Evolutionary conservation across 2,329 filamentous ascomycete genomes (phyloP), one percentile per base, ranked within the genome.

Genomic region (Penicillium psychrosexuale): DNA sequence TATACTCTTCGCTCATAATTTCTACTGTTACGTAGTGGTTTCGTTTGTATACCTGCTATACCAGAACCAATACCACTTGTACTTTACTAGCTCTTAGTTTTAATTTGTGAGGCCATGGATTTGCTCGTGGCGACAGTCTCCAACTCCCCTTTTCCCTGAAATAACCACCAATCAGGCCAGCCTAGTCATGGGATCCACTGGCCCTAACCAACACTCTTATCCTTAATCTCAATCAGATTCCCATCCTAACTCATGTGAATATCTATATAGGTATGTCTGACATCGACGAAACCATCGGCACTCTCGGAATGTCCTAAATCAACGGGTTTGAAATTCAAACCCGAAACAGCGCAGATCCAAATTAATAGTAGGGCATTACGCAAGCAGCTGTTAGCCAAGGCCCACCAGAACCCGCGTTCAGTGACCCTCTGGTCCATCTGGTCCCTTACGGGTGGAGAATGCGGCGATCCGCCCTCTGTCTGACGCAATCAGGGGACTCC

Each of bases 371-470:
- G 40, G 46, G 63, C 68, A 70, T 72, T 72, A 72, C 70, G 70
- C 70, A 72, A 72, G 70, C 70, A 67, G 62, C 61, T 59, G 51
- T 58, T 55, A 56, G 66, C 62, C 60, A 63, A 61, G 69, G 52
- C 62, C 65, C 66, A 67, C 63, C 42, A 37, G 58, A 64, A 63
- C 64, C 66, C 64, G 62, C 64, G 60, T 63, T 65, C 64, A 64
- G 64, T 60, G 58, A 60, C 61, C 55, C 63, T 66, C 61, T 68
- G 68, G 64, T 65, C 64, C 65, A 69, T 66, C 66, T 60, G 66
- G 69, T 72, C 69, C 70, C 69, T 71, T 71, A 63, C 63, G 52
- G 59, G 70, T 72, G 70, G 70, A 58, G 69, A 68, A 69, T 68
- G 66, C 66, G 68, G 63, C 70, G 69, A 72, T 72, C 47, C 70